Percentiles rank a stretch among this genome's conserved stretches.
Conservation (phyloP, 139 green algal genomes). For the Pseudopediastrum boryanum region DNA sequence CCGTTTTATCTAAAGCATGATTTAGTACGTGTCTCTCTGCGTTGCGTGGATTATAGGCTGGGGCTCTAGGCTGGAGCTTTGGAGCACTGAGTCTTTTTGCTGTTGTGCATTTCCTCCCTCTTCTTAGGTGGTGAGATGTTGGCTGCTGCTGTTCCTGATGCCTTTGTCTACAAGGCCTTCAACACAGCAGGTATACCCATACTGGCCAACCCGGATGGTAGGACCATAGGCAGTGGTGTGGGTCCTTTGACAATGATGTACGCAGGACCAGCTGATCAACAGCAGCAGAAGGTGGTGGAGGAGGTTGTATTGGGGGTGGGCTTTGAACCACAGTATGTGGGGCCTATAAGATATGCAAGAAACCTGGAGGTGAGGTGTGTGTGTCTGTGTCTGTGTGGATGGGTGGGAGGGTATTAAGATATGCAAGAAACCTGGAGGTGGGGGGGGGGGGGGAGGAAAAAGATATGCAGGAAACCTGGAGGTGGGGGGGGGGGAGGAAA, state of each 20-base stretch:
- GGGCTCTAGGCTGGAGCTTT: neutral
- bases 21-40: neutral
- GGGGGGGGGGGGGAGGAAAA: too few species aligned
- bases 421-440: too few species aligned
- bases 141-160: conserved; percentile 24
- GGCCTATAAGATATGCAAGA: too few species aligned
- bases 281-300: too few species aligned
- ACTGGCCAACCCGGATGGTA: conserved; percentile 19
- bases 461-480: too few species aligned
- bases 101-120: neutral
- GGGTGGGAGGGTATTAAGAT: too few species aligned
- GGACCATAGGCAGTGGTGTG: too few species aligned
- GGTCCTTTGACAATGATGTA: conserved; percentile 39
- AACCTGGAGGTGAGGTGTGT: too few species aligned
- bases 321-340: too few species aligned
- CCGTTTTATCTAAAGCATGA: neutral
- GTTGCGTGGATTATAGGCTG: neutral
- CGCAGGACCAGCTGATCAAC: conserved; percentile 28
- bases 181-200: conserved; percentile 33
- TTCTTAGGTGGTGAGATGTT: conserved; percentile 35
- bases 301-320: too few species aligned
- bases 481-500: too few species aligned
- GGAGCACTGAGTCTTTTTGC: neutral
- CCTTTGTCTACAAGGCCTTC: conserved; percentile 41
- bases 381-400: too few species aligned